Evolutionary conservation across 2,329 filamentous ascomycete genomes (phyloP).

Genomic region (Fusarium sacchari): DNA sequence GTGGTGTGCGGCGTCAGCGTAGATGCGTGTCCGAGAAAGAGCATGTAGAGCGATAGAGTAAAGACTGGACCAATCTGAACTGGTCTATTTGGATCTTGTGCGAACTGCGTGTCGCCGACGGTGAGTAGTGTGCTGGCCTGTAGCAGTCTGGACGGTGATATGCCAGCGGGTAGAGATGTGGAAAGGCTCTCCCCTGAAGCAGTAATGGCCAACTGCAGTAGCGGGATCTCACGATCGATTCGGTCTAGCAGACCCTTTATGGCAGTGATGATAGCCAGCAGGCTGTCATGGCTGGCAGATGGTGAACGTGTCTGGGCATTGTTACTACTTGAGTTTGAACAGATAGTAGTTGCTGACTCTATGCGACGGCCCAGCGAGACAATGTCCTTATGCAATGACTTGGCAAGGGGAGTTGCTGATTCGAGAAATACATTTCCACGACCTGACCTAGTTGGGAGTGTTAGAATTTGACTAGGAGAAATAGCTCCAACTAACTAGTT

Average conservation of each 20-base stretch:
- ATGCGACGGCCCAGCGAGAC: constrained; percentile 80
- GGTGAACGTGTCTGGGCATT: constrained; percentile 52
- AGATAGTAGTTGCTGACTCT: constrained; percentile 72
- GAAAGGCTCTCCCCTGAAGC: constrained; percentile 91
- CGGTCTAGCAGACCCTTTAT: constrained; percentile 79
- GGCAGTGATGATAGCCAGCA: constrained; percentile 76
- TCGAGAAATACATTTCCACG: constrained; percentile 73
- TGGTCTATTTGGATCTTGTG: constrained; percentile 67
- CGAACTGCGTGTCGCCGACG: constrained; percentile 85
- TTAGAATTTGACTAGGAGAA: constrained; percentile 15
- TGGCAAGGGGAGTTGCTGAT: constrained; percentile 84
- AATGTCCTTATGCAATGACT: constrained; percentile 84
- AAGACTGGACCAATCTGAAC: constrained; percentile 91
- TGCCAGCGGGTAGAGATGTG: constrained; percentile 79
- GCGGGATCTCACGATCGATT: constrained; percentile 90
- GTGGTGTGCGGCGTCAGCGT: constrained; percentile 15
- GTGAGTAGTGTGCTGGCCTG: constrained; percentile 94
- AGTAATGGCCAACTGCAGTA: constrained; percentile 93
- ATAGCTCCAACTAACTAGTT: neutral
- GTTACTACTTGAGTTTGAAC: constrained; percentile 58
- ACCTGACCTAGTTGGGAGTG: constrained; percentile 53
- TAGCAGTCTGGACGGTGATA: constrained; percentile 89
- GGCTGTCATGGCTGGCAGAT: constrained; percentile 65
- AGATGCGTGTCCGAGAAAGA: constrained; percentile 82
- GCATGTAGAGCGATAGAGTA: constrained; percentile 90